Evolutionary conservation across 305 asterid genomes (phyloP).

Genomic region (Ruellia speciosa): DNA sequence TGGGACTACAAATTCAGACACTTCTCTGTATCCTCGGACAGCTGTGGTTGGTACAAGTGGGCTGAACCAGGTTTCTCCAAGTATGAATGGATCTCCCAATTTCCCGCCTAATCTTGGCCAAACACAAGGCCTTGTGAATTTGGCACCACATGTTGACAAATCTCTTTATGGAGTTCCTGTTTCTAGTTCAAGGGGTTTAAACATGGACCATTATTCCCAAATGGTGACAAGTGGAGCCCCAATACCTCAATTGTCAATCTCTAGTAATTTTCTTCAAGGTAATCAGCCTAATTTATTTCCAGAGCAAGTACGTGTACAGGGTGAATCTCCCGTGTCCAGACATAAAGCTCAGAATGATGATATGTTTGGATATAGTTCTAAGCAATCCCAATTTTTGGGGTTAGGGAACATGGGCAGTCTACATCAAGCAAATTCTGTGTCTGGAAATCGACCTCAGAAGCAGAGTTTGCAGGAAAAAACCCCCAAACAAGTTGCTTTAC

Average conservation of each 20-base stretch:
- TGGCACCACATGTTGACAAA: conserved; percentile 42
- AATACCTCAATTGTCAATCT: conserved; percentile 34
- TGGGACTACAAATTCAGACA: conserved; percentile 36
- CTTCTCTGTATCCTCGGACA: conserved; percentile 36
- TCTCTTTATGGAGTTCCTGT: conserved; percentile 67
- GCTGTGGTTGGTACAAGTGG: conserved; percentile 44
- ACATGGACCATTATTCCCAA: conserved; percentile 37
- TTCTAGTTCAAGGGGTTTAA: conserved; percentile 47
- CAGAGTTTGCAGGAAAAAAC: conserved; percentile 34
- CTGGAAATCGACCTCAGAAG: conserved; percentile 32
- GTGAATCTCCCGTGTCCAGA: conserved; percentile 29
- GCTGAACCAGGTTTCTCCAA: conserved; percentile 43
- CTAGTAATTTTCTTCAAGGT: conserved; percentile 39
- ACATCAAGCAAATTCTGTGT: conserved; percentile 40
- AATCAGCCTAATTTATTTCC: conserved; percentile 33
- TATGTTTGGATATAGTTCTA: conserved; percentile 33
- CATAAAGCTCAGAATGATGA: conserved; percentile 40
- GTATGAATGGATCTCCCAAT: conserved; percentile 40
- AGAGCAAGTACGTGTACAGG: conserved; percentile 38
- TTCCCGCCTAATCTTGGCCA: conserved; percentile 42
- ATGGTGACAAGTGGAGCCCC: conserved; percentile 33
- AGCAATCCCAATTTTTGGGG: conserved; percentile 27
- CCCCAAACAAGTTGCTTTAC: conserved; percentile 22
- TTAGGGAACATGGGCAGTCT: conserved; percentile 27
- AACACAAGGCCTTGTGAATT: conserved; percentile 35